These are phyloP conservation scores for Cajanus cajan DNA, from an alignment of 306 rosid species.

Conservation along the genomic window DNA sequence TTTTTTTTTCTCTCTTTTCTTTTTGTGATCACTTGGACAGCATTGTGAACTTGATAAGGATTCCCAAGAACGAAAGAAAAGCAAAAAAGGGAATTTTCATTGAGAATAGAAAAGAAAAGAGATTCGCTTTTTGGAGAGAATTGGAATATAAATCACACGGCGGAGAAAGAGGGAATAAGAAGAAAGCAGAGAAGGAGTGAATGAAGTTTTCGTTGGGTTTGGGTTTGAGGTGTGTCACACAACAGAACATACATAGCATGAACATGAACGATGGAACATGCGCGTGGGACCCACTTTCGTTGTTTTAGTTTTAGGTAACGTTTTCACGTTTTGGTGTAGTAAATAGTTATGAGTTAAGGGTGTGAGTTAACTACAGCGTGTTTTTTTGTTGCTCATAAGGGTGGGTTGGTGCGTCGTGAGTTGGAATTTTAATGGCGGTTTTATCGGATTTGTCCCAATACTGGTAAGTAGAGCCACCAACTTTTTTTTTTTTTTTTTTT, in stretches of 20 bases:
- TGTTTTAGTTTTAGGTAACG: not conserved
- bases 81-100: not conserved
- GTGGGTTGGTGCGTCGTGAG: not conserved
- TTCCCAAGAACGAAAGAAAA: not conserved
- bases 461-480: not conserved
- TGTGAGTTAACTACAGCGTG: not conserved
- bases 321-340: not conserved
- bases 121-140: constrained; percentile 15
- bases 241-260: not conserved
- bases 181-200: not conserved
- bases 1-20: not conserved
- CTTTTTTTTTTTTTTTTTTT: not conserved
- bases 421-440: not conserved
- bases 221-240: not conserved
- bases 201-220: not conserved
- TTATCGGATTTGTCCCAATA: not conserved
- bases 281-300: not conserved
- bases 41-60: not conserved
- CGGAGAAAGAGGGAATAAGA: constrained; percentile 19
- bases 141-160: constrained; percentile 27
- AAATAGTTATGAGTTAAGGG: not conserved
- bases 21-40: not conserved
- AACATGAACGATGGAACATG: not conserved
- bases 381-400: not conserved
- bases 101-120: not conserved